These are phyloP conservation scores for Coemansia erecta DNA, from an alignment of 192 early-diverging fungal genomes.

Conservation along the genomic window DNA sequence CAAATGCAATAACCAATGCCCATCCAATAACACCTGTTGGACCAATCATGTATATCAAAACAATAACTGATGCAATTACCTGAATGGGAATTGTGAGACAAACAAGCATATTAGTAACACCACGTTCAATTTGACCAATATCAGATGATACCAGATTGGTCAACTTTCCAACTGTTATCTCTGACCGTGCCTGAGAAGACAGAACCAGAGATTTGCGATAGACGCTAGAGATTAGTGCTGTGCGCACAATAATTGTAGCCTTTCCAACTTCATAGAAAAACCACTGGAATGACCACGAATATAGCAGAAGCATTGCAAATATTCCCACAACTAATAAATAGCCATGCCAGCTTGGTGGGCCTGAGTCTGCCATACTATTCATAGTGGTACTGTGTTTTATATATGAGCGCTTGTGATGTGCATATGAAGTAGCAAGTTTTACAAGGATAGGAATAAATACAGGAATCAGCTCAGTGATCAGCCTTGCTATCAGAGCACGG, in stretches of 20 bases:
- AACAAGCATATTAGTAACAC: constrained; percentile 32
- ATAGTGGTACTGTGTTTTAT: constrained; percentile 11
- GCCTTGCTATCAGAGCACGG: constrained; percentile 27
- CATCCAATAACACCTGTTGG: constrained; percentile 35
- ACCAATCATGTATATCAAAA: constrained; percentile 42
- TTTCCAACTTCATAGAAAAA: constrained; percentile 46
- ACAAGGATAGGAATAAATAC: constrained; percentile 45
- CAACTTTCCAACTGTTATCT: constrained; percentile 32
- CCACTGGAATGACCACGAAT: constrained; percentile 55
- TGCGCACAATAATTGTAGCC: constrained; percentile 31
- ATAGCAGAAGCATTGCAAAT: constrained; percentile 43
- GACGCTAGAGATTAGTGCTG: constrained; percentile 55
- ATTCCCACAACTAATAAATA: constrained; percentile 45
- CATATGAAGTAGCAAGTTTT: constrained; percentile 36
- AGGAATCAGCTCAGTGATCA: constrained; percentile 38
- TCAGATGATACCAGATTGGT: constrained; percentile 45
- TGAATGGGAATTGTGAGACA: constrained; percentile 44
- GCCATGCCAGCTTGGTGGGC: constrained; percentile 44
- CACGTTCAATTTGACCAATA: constrained; percentile 50
- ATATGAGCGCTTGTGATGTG: constrained; percentile 36
- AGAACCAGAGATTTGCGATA: constrained; percentile 62
- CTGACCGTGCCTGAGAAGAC: constrained; percentile 44
- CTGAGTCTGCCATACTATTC: neutral
- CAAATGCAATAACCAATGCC: constrained; percentile 34
- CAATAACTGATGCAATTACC: constrained; percentile 33